Conservation (phyloP, 257 asterid species). For the Capsicum chinense region DNA sequence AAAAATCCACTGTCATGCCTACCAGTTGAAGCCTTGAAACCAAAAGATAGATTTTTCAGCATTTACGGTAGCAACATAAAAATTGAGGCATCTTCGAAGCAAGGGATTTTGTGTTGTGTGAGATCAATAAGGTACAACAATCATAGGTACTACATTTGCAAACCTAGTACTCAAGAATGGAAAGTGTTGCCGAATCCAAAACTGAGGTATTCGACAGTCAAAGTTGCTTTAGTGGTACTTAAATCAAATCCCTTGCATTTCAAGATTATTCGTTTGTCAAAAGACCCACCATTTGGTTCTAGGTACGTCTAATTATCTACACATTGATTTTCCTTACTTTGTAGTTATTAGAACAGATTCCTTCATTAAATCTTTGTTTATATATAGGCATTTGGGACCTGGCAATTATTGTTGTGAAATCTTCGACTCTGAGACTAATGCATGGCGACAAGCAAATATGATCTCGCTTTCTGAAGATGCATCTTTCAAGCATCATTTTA, state of each 20-base stretch:
- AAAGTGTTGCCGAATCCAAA: slow-evolving; percentile 33
- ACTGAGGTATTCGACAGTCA: no score
- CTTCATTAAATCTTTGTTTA: no score
- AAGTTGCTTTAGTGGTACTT: no score
- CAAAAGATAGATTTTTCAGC: background rate
- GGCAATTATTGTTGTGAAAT: no score
- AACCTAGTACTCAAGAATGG: slow-evolving; percentile 42
- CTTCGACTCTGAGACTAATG: background rate
- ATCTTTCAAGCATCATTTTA: accelerated
- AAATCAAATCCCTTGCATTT: no score
- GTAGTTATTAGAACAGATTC: no score
- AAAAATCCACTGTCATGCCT: background rate
- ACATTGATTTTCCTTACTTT: no score
- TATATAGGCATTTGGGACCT: no score
- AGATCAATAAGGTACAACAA: background rate
- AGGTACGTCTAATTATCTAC: no score
- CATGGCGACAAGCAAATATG: background rate
- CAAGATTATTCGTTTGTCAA: no score
- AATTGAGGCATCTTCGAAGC: slow-evolving; percentile 39
- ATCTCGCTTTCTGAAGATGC: background rate
- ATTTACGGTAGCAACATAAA: background rate
- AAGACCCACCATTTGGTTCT: no score
- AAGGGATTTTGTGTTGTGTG: slow-evolving; percentile 34
- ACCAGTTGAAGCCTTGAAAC: background rate
- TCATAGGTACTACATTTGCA: slow-evolving; percentile 27